Base-by-base conservation (phyloP, 371 early-diverging fungal species). In the Smittium culicis region DNA sequence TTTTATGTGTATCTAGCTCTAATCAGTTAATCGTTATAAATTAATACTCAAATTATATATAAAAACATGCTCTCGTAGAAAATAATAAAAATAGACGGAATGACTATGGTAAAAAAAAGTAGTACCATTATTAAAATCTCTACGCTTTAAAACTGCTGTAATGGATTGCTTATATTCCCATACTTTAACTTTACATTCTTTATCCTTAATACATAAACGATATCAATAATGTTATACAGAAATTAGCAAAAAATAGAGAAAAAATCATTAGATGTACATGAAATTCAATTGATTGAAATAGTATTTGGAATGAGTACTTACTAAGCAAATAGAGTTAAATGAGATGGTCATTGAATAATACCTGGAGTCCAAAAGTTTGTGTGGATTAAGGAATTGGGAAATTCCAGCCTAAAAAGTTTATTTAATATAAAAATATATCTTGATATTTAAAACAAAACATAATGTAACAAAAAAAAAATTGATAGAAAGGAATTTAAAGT, bases 321-420 rank as follows among this genome's bases (percentile, higher is more conserved):
- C 45, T 20, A 11, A 11, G 45, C 45, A 45, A 45, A 45, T 45
- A 5, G 5, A 5, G 5, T 45, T 5, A 24, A 82, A 82, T 71
- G 81, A 86, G 29, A 90, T 81, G 0, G 82, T 82, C 91, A 95
- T 92, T 1, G 94, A 90, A 70, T 92, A 91, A 69, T 85, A 96
- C 70, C 90, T 82, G 31, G 89, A 83, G 70, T 96, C 91, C 71
- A 87, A 94, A 5, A 97, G 80, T 54, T 82, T 81, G 78, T 95
- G 89, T 27, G 93, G 86, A 72, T 96, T 94, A 54, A 95, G 80
- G 62, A 95, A 75, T 17, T 79, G 75, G 1, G 93, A 87, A 32
- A 94, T 79, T 3, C 98, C 98, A 63, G 92, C 85, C 76, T 59
- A 59, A 27, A 59, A 59, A 17, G 17, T 54, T 20, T 54, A 17